Evolutionary conservation across 129 eudicot genomes (phyloP).

Genomic region (Lactuca saligna): DNA sequence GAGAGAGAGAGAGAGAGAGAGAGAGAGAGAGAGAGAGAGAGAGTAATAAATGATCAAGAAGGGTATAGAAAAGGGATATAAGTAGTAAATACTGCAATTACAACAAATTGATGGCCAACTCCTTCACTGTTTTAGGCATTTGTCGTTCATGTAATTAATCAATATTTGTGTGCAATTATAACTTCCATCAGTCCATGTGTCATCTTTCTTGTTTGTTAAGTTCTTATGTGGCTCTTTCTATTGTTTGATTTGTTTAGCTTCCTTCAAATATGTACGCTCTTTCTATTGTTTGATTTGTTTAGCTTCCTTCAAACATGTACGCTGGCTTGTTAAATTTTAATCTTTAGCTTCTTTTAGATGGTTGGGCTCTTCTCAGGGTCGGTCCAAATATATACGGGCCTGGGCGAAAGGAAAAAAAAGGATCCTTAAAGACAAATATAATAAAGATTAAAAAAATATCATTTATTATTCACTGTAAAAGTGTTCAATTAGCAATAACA

Average conservation of each 20-base stretch:
- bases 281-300: constrained; percentile 5
- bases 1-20: constrained; percentile 33
- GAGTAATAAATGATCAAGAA: constrained; percentile 55
- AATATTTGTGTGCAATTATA: constrained; percentile 39
- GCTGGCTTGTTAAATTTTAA: neutral
- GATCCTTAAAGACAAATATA: no score
- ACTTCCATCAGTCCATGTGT: constrained; percentile 38
- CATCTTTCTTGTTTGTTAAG: constrained; percentile 23
- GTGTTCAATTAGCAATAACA: no score
- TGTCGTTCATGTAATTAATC: constrained; percentile 46
- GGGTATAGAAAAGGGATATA: constrained; percentile 56
- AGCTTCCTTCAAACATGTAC: constrained; percentile 11
- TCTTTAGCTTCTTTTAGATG: constrained; percentile 1
- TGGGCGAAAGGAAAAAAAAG: no score
- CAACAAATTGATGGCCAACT: constrained; percentile 43
- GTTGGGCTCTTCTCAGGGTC: constrained; percentile 1
- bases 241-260: neutral
- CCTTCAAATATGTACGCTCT: neutral
- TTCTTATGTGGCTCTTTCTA: constrained; percentile 15
- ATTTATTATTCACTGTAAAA: no score
- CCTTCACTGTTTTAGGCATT: constrained; percentile 50
- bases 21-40: constrained; percentile 31
- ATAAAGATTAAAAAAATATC: no score
- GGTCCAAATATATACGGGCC: no score
- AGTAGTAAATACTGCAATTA: constrained; percentile 56